Conservation (phyloP, 1,139 yeast species). For the Taphrina communis region DNA sequence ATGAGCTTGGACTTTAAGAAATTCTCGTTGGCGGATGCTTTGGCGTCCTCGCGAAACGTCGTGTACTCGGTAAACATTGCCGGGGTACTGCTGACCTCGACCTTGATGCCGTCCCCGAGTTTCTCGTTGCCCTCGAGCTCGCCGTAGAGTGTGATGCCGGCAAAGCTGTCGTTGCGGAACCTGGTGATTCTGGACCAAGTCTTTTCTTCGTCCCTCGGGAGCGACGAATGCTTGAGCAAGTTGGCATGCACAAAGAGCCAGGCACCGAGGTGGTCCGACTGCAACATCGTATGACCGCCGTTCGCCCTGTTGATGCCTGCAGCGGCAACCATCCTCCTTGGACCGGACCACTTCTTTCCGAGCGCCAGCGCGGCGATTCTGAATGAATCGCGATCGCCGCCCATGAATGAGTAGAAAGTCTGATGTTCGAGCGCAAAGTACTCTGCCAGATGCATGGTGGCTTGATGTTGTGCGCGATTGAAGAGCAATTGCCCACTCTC, state of each 20-base stretch:
- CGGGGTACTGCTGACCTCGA: slow-evolving; percentile 10
- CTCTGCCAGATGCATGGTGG: slow-evolving; percentile 32
- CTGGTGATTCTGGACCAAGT: slow-evolving; percentile 4
- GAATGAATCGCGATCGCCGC: slow-evolving; percentile 39
- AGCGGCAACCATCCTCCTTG: slow-evolving; percentile 23
- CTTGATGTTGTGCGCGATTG: slow-evolving; percentile 18
- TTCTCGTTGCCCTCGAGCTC: slow-evolving; percentile 14
- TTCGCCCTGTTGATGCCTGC: slow-evolving; percentile 22
- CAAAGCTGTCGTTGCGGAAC: slow-evolving; percentile 12
- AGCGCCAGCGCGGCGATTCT: slow-evolving; percentile 25
- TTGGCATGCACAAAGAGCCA: slow-evolving; percentile 38
- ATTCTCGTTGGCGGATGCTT: not conserved
- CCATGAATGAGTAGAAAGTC: slow-evolving; percentile 20
- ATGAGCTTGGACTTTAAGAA: not conserved
- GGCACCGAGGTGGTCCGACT: slow-evolving; percentile 32
- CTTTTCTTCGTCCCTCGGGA: slow-evolving; percentile 25
- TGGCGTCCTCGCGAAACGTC: slow-evolving; percentile 16
- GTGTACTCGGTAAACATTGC: slow-evolving; percentile 26
- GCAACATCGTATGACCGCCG: slow-evolving; percentile 37
- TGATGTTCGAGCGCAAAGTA: slow-evolving; percentile 33
- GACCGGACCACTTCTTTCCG: slow-evolving; percentile 21
- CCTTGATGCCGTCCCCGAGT: slow-evolving; percentile 20
- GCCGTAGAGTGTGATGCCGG: slow-evolving; percentile 6
- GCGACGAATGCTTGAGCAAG: slow-evolving; percentile 28
- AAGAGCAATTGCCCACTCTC: slow-evolving; percentile 33